A percentile compares a stretch with the other conserved stretches of the same genome.
Evolutionary conservation across 768 basidiomycete species (phyloP).

Genomic region (Polyporus arcularius): DNA sequence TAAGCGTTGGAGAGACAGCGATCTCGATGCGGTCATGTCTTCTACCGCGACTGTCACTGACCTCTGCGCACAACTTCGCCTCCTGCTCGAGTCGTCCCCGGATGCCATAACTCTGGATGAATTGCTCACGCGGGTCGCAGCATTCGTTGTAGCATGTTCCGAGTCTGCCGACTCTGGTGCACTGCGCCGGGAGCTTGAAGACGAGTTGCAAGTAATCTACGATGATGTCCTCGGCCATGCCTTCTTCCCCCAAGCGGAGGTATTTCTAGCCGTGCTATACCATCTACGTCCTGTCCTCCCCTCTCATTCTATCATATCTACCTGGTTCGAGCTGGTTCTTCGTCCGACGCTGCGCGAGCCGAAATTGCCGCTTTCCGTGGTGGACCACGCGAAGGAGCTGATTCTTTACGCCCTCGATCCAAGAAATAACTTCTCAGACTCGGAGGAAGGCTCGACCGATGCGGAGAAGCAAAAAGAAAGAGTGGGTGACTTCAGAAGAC

Average conservation of each 20-base stretch:
- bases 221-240: slow-evolving; percentile 65
- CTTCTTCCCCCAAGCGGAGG: slow-evolving; percentile 59
- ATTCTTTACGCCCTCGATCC: slow-evolving; percentile 57
- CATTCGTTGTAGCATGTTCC: slow-evolving; percentile 53
- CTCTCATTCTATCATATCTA: slow-evolving; percentile 65
- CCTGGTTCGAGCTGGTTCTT: slow-evolving; percentile 81
- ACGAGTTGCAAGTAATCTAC: slow-evolving; percentile 66
- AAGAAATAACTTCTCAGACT: neutral
- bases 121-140: slow-evolving; percentile 51
- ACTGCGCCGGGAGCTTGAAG: slow-evolving; percentile 54
- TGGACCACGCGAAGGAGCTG: slow-evolving; percentile 71
- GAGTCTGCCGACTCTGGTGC: slow-evolving; percentile 47
- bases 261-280: slow-evolving; percentile 66
- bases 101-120: slow-evolving; percentile 54
- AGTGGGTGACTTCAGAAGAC: slow-evolving; percentile 64
- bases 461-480: slow-evolving; percentile 44
- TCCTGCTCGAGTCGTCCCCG: slow-evolving; percentile 53
- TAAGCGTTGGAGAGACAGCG: no score
- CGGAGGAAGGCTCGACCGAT: slow-evolving; percentile 39
- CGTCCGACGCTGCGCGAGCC: slow-evolving; percentile 79
- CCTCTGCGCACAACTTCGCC: slow-evolving; percentile 54
- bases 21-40: slow-evolving; percentile 6
- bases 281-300: slow-evolving; percentile 64
- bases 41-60: slow-evolving; percentile 37
- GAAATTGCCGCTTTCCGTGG: slow-evolving; percentile 56